Percentiles rank a stretch among this genome's conserved stretches.
Evolutionary conservation across 768 basidiomycete species (phyloP).

Genomic region (Trametes cubensis): DNA sequence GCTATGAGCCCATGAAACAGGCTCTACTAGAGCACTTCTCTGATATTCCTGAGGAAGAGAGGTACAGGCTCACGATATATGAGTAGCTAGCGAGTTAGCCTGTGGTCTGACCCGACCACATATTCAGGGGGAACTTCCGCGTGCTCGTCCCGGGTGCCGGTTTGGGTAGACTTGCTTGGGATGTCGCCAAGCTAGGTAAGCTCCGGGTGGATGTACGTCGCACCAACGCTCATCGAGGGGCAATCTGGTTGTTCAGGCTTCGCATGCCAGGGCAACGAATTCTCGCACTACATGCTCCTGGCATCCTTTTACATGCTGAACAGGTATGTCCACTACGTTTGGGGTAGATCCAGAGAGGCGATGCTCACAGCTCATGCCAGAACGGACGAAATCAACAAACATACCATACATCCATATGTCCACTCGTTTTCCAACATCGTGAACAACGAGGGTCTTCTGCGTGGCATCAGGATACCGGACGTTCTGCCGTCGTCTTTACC

Average conservation of each 20-base stretch:
- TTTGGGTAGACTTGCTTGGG: slow-evolving; percentile 85
- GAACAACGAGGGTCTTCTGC: slow-evolving; percentile 61
- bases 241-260: slow-evolving; percentile 57
- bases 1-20: slow-evolving; percentile 81
- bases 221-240: neutral
- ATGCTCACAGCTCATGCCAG: slow-evolving; percentile 33
- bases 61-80: slow-evolving; percentile 38
- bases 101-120: neutral
- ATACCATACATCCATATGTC: slow-evolving; percentile 86
- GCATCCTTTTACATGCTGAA: slow-evolving; percentile 89
- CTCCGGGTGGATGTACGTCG: neutral
- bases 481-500: slow-evolving; percentile 77
- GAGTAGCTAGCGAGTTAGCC: neutral
- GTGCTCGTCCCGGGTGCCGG: slow-evolving; percentile 93
- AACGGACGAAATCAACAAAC: slow-evolving; percentile 64
- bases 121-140: slow-evolving; percentile 53
- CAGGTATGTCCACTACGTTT: slow-evolving; percentile 49
- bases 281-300: slow-evolving; percentile 93
- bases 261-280: slow-evolving; percentile 92
- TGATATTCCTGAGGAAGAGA: slow-evolving; percentile 53
- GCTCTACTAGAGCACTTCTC: slow-evolving; percentile 69
- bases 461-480: slow-evolving; percentile 76
- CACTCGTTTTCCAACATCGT: slow-evolving; percentile 90
- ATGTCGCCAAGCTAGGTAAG: slow-evolving; percentile 80
- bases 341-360: neutral